phyloP scores from a whole-genome alignment of 2,329 filamentous ascomycete genomes.

The Epicoccum sorghinum region DNA sequence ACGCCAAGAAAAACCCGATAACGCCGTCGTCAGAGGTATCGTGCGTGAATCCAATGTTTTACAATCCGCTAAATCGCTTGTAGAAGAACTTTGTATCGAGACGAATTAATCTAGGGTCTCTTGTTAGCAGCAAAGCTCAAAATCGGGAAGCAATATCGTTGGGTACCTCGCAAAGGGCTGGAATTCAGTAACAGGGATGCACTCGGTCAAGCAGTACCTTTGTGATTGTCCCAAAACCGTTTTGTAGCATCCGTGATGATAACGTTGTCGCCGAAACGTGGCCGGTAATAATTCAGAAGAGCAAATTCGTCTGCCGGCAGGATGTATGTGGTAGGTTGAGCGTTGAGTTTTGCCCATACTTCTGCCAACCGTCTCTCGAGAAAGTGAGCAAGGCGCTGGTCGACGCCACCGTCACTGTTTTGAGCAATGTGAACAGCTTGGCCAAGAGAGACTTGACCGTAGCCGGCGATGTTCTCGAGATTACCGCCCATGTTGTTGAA shows the following conservation, averaged over 20 bases:
- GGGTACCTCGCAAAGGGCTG: conserved; percentile 15
- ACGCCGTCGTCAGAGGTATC: conserved; percentile 42
- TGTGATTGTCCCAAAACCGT: conserved; percentile 62
- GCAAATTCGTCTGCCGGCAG: conserved; percentile 80
- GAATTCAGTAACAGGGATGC: conserved; percentile 7
- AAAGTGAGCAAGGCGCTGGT: conserved; percentile 66
- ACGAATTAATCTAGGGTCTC: conserved; percentile 9
- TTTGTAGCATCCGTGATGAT: conserved; percentile 60
- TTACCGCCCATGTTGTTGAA: conserved; percentile 51
- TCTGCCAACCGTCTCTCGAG: conserved; percentile 65
- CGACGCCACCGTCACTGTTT: conserved; percentile 71
- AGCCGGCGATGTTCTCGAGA: conserved; percentile 46
- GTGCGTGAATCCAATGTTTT: conserved; percentile 19
- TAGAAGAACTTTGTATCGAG: conserved; percentile 15
- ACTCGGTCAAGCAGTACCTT: conserved; percentile 27
- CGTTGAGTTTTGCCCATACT: conserved; percentile 72
- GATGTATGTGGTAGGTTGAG: conserved; percentile 71
- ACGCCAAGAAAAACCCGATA: conserved; percentile 28
- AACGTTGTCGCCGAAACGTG: conserved; percentile 63
- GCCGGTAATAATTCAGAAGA: conserved; percentile 83
- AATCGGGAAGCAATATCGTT: conserved; percentile 1
- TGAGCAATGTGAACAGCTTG: conserved; percentile 77
- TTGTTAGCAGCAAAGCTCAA: neutral
- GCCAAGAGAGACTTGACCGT: conserved; percentile 59
- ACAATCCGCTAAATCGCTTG: conserved; percentile 22